Evolutionary conservation across 257 asterid species (phyloP), one percentile per base, ranked within the genome.

Genomic region (Penstemon barbatus): DNA sequence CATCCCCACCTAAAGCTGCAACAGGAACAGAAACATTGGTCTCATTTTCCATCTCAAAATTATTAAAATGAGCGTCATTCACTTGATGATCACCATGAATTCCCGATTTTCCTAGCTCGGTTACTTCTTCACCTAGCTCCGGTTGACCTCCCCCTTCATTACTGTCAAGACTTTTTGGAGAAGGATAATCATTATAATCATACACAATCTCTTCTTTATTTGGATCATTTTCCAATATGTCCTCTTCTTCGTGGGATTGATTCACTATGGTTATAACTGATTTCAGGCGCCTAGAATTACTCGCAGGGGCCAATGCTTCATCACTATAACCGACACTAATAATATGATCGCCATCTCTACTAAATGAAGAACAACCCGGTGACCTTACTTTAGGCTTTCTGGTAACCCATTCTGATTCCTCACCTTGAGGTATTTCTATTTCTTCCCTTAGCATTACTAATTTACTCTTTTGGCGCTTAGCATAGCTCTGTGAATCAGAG

Each of bases 251-350:
- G 18, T 10, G 41, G 52, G 77, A 45, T 65, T 55, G 86, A 77
- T 73, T 63, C 54, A 73, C 83, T 74, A 88, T 46, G 59, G 73
- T 55, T 63, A 93, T 90, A 74, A 90, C 88, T 19, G 98, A 93
- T 81, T 66, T 88, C 76, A 93, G 75, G 61, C 94, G 95, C 77
- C 81, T 79, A 52, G 89, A 70, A 51, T 75, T 78, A 75, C 74
- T 61, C 57, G 75, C 81, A 68, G 65, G 73, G 36, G 46, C 60
- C n/a, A 72, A 66, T 61, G 52, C 79, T 83, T 64, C 79, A 36
- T 60, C 86, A 57, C 60, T 65, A 50, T 25, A 69, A 75, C 75
- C 70, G 51, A 62, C 81, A 73, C 78, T 56, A 43, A 56, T 10
- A 66, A 64, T 54, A n/a, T 71, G 83, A 54, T 79, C 75, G 9